Evolutionary conservation across 495 filamentous ascomycete species (phyloP), one percentile per base, ranked within the genome.

Genomic region (Xylaria scruposa): DNA sequence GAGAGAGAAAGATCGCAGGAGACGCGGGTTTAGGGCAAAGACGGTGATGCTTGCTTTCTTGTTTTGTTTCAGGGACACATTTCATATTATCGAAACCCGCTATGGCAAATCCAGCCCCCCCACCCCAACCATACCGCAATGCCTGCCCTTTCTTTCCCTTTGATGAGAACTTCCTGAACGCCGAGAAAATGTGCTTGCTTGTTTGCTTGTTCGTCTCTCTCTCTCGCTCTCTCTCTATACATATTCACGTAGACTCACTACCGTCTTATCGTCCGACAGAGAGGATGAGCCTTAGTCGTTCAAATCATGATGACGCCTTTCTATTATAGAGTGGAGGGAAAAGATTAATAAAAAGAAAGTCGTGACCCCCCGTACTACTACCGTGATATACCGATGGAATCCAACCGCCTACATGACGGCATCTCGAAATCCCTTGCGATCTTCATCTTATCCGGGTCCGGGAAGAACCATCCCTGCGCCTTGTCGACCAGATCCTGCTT

Each of bases 391-490:
- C 75, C 74, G 0, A 78, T 67, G 4, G 59, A 38, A 12, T 81
- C 77, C 69, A 85, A 70, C 51, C 83, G 77, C 58, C 74, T 72
- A 71, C 85, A 87, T 4, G 77, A 74, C 7, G 74, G 73, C 81
- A 81, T 83, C 58, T 83, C 76, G 47, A 77, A 83, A 4, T 75
- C 68, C 1, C 80, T 76, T 0, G 85, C 85, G 46, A 82, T 67
- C 66, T 80, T 81, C 90, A 97, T 89, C 86, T 93, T 93, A 66
- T 90, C 90, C 44, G 85, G 83, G 78, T 97, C 94, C 51, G 86
- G 87, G 81, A 88, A 93, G 76, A 98, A 94, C 92, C 93, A 97
- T 15, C 96, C 95, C 76, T 92, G 90, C 2, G 96, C 95, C 40
- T 93, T 92, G 63, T 97, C 88, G 54, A 90, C 82, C 81, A 94